Base-by-base conservation (phyloP, 1,139 yeast genomes). In the Saccharomyces hybrid region DNA sequence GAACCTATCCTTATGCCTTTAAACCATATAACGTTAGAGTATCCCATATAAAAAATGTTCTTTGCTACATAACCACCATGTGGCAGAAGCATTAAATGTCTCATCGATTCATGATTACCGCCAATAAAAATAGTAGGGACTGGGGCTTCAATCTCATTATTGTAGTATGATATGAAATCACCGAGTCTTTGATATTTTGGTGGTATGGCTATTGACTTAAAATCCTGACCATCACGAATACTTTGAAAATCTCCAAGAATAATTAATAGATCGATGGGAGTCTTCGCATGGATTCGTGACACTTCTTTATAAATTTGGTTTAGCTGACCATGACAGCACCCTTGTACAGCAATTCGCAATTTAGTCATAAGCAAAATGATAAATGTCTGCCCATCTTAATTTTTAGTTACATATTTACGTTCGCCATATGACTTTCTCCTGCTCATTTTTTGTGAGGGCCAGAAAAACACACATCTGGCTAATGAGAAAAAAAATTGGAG, bases 41-140 rank as follows among this genome's bases (percentile, higher is more conserved):
- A 82, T 0, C 99, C 99, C 65, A 93, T 69, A 66, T 84, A 95
- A 69, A 86, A 95, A n/a, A 93, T 89, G 61, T 86, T 85, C 1
- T 89, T 89, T 1, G 96, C 96, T 1, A 88, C 93, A 90, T 95
- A 95, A 0, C 99, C 99, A 9, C 99, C 99, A 66, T 78, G 81
- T 59, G 81, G 82, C 57, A 91, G 72, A 62, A 88, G 91, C 61
- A 81, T 78, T 60, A 93, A 66, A 68, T 87, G 88, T 57, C 84
- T 81, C 55, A 95, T 86, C 7, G 95, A 83, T 67, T 93, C 99
- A 65, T 93, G 99, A 70, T 93, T 93, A 0, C 99, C 99, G 2
- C 99, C 99, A 49, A 95, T 81, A 61, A 93, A 86, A 0, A 93
- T 63, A 0, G 99, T 93, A 48, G 83, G 70, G 4, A 86, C 77